Percentiles rank a stretch among this genome's conserved stretches.
Conservation (phyloP, 2,329 filamentous ascomycete genomes). For the Fusarium multiceps region DNA sequence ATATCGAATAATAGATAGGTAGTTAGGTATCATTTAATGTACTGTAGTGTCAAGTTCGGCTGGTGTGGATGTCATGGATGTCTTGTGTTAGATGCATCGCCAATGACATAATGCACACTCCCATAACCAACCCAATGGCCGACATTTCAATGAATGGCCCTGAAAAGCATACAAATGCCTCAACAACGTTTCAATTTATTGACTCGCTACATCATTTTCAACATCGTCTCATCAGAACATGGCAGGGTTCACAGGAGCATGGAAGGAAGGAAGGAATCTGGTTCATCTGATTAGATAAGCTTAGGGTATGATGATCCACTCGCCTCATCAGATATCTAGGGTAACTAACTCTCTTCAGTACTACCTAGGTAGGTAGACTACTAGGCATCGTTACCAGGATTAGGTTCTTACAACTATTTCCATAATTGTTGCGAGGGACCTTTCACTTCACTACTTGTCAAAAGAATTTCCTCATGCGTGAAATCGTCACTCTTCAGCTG, state of each 20-base stretch:
- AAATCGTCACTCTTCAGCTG: slow-evolving; percentile 93
- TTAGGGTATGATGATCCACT: slow-evolving; percentile 9
- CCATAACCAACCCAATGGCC: neutral
- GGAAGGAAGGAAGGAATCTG: neutral
- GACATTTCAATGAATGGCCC: neutral
- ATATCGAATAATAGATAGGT: neutral
- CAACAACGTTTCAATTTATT: neutral
- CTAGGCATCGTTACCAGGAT: neutral
- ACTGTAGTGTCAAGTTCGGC: neutral
- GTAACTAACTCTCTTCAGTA: neutral
- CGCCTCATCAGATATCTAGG: slow-evolving; percentile 17
- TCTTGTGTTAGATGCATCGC: slow-evolving; percentile 21
- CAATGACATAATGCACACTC: slow-evolving; percentile 35
- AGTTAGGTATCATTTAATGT: neutral
- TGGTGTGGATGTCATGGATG: neutral
- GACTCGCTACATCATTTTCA: neutral
- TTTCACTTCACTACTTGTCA: neutral
- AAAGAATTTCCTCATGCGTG: slow-evolving; percentile 73
- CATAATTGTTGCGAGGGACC: neutral
- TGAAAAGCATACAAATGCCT: neutral
- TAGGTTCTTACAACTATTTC: too few relatives aligned
- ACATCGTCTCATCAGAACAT: neutral
- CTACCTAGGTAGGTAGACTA: too few relatives aligned
- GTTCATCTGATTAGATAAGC: slow-evolving; percentile 37
- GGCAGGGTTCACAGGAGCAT: neutral